Percentiles rank a stretch among this genome's conserved stretches.
These are phyloP conservation scores for Didymosphaeria variabile DNA, from an alignment of 2,329 filamentous ascomycete genomes.

Conservation along the genomic window DNA sequence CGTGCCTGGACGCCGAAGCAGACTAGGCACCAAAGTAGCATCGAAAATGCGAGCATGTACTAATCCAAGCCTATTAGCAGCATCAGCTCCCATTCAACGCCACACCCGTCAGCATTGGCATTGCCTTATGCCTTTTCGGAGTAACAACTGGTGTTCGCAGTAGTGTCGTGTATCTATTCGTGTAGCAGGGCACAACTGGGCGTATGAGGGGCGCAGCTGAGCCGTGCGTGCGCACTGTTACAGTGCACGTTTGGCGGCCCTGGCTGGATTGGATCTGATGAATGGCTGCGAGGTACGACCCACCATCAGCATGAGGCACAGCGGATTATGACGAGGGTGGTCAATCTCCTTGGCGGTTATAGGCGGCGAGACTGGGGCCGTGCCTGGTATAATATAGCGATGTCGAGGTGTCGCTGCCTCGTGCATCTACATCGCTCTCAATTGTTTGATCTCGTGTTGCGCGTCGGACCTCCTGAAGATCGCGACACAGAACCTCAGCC, in stretches of 20 bases:
- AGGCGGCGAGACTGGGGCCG: background rate
- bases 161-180: background rate
- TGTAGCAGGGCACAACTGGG: slow-evolving; percentile 2
- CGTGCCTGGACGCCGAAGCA: slow-evolving; percentile 1
- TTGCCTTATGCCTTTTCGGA: background rate
- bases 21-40: slow-evolving; percentile 5
- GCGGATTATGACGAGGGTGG: background rate
- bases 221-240: background rate
- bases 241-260: background rate
- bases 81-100: background rate
- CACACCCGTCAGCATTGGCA: slow-evolving; percentile 6
- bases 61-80: background rate
- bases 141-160: slow-evolving; percentile 6
- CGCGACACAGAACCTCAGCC: background rate
- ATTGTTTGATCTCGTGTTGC: background rate
- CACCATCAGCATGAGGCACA: slow-evolving; percentile 4
- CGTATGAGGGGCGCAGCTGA: background rate
- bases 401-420: no score
- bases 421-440: background rate
- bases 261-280: background rate
- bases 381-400: background rate
- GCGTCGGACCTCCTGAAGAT: no score
- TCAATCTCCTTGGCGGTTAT: background rate
- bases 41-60: slow-evolving; percentile 3
- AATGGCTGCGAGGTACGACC: background rate